Evolutionary conservation across 371 early-diverging fungal species (phyloP).

Genomic region (Syncephalastrum racemosum): DNA sequence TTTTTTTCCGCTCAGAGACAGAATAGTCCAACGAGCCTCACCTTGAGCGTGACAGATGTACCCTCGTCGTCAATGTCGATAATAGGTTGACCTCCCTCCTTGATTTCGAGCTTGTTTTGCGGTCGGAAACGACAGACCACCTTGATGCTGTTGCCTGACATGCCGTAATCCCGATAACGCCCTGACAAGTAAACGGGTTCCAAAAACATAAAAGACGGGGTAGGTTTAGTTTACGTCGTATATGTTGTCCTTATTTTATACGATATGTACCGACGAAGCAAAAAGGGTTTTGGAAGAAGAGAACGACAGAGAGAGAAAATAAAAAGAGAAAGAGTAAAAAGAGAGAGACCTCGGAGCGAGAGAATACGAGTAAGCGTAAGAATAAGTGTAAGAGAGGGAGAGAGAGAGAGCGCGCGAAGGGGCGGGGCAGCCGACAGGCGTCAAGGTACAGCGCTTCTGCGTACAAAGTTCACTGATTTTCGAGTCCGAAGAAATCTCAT

Average conservation of each 20-base stretch:
- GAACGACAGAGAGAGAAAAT: neutral
- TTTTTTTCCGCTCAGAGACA: too few species aligned
- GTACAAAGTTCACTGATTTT: too few species aligned
- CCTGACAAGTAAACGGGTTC: slow-evolving; percentile 1
- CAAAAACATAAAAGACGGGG: slow-evolving; percentile 9
- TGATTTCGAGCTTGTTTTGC: slow-evolving; percentile 83
- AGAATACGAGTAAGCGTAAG: neutral
- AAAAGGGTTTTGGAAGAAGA: neutral
- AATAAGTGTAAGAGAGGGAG: too few species aligned
- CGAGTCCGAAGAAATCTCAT: too few species aligned
- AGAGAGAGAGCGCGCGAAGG: neutral
- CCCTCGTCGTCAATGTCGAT: slow-evolving; percentile 79
- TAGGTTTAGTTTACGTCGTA: too few species aligned
- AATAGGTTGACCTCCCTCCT: slow-evolving; percentile 78
- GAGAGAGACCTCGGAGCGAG: slow-evolving; percentile 2
- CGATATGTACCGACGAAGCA: neutral
- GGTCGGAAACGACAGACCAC: slow-evolving; percentile 94
- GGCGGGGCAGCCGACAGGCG: too few species aligned
- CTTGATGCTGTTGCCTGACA: slow-evolving; percentile 74
- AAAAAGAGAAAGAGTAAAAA: slow-evolving; percentile 1
- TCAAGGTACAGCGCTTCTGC: too few species aligned
- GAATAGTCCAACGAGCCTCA: neutral
- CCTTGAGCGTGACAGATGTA: slow-evolving; percentile 45
- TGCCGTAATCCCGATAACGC: slow-evolving; percentile 1
- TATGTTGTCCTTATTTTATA: too few species aligned